Conservation (phyloP, 2,329 filamentous ascomycete genomes). For the Epichloe sp. region DNA sequence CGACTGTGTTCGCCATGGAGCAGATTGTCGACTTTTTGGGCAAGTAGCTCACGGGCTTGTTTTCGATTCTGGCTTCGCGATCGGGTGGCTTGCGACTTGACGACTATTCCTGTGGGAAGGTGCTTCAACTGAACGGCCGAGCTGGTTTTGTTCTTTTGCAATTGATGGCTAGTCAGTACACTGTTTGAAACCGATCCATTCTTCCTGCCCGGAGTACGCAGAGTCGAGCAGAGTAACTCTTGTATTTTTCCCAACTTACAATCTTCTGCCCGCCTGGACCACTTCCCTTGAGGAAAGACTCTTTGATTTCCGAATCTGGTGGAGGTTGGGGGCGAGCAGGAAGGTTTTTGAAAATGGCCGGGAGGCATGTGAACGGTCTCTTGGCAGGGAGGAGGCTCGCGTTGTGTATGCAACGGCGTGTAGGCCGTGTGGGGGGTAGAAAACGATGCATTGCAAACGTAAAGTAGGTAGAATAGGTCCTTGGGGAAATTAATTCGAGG, state of each 20-base stretch:
- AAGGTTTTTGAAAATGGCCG: constrained; percentile 35
- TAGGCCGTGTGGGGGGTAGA: neutral
- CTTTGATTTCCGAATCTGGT: constrained; percentile 65
- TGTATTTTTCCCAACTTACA: constrained; percentile 30
- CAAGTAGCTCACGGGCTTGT: constrained; percentile 65
- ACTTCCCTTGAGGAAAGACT: constrained; percentile 78
- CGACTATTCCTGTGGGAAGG: constrained; percentile 75
- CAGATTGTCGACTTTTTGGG: constrained; percentile 59
- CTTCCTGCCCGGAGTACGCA: too few relatives aligned
- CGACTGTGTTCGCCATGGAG: constrained; percentile 59
- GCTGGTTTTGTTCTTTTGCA: constrained; percentile 74
- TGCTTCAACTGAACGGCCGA: constrained; percentile 91
- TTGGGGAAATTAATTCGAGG: neutral
- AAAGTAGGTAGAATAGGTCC: neutral
- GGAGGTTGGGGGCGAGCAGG: constrained; percentile 64
- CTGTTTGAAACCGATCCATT: too few relatives aligned
- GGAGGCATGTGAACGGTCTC: constrained; percentile 19
- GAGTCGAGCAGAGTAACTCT: too few relatives aligned
- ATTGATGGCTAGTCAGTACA: neutral
- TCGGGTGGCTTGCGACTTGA: constrained; percentile 88
- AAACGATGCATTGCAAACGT: neutral
- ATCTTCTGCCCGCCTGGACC: constrained; percentile 96
- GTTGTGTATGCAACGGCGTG: neutral
- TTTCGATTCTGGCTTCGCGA: constrained; percentile 79
- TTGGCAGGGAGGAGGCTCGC: neutral